Evolutionary conservation across 768 basidiomycete genomes (phyloP).

Genomic region (Mycena pura): DNA sequence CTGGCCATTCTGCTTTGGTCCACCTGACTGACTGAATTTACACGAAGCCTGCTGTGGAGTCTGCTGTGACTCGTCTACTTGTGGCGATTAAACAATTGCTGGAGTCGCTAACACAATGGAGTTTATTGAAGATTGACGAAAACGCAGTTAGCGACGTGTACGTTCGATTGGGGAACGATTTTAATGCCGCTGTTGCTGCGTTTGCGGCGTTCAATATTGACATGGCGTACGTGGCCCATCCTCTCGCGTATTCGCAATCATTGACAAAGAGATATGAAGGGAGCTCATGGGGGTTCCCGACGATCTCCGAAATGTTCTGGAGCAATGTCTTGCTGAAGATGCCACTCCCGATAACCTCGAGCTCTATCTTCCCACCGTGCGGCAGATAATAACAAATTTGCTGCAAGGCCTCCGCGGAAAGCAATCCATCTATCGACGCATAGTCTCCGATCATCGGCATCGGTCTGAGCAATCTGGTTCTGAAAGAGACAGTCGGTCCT

Average conservation of each 20-base stretch:
- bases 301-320: constrained; percentile 87
- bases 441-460: constrained; percentile 67
- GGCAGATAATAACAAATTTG: constrained; percentile 91
- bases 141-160: constrained; percentile 94
- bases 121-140: constrained; percentile 72
- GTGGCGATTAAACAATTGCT: constrained; percentile 96
- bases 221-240: constrained; percentile 75
- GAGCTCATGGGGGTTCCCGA: constrained; percentile 89
- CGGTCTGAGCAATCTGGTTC: constrained; percentile 56
- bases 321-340: constrained; percentile 91
- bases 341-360: constrained; percentile 86
- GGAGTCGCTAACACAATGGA: constrained; percentile 89
- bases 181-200: constrained; percentile 91
- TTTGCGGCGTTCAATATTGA: constrained; percentile 86
- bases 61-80: constrained; percentile 88
- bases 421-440: constrained; percentile 85
- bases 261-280: constrained; percentile 46
- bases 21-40: constrained; percentile 13
- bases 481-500: constrained; percentile 66
- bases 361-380: constrained; percentile 87
- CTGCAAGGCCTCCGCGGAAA: constrained; percentile 92
- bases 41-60: constrained; percentile 88
- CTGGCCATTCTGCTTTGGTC: not conserved
- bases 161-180: constrained; percentile 95
- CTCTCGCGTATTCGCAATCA: constrained; percentile 16